Conservation (phyloP, 2,329 filamentous ascomycete species). For the Xylariales sp. region DNA sequence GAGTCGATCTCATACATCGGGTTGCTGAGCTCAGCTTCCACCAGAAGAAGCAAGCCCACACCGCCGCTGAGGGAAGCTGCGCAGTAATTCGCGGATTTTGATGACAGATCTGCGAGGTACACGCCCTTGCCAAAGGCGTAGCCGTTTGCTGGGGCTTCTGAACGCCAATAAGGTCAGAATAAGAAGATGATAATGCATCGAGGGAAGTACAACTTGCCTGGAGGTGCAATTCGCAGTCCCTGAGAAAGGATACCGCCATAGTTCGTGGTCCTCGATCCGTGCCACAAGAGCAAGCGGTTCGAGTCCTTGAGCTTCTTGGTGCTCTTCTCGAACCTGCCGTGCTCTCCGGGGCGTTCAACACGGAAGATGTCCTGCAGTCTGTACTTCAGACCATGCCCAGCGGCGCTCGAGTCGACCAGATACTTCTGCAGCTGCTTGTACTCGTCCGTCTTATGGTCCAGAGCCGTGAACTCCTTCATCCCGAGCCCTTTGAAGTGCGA, state of each 20-base stretch:
- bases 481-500: conserved; percentile 64
- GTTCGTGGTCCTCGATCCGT: conserved; percentile 75
- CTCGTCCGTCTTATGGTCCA: conserved; percentile 55
- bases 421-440: conserved; percentile 62
- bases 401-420: conserved; percentile 58
- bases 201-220: too few species aligned
- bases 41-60: conserved; percentile 71
- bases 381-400: conserved; percentile 57
- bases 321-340: conserved; percentile 59
- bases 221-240: conserved; percentile 77
- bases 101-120: conserved; percentile 76
- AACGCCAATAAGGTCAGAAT: too few species aligned
- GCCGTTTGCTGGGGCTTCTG: conserved; percentile 46
- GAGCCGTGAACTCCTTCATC: conserved; percentile 67
- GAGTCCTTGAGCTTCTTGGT: conserved; percentile 37
- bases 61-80: conserved; percentile 51
- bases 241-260: conserved; percentile 80
- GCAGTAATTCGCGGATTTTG: conserved; percentile 76
- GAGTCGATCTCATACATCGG: conserved; percentile 62
- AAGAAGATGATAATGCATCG: too few species aligned
- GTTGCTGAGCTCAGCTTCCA: conserved; percentile 73
- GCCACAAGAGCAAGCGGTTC: conserved; percentile 75
- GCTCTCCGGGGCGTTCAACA: conserved; percentile 68
- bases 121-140: conserved; percentile 89
- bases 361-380: conserved; percentile 71